Percentiles rank a stretch among this genome's conserved stretches.
Conservation (phyloP, 441 rosid species). For the Adansonia gregorii region DNA sequence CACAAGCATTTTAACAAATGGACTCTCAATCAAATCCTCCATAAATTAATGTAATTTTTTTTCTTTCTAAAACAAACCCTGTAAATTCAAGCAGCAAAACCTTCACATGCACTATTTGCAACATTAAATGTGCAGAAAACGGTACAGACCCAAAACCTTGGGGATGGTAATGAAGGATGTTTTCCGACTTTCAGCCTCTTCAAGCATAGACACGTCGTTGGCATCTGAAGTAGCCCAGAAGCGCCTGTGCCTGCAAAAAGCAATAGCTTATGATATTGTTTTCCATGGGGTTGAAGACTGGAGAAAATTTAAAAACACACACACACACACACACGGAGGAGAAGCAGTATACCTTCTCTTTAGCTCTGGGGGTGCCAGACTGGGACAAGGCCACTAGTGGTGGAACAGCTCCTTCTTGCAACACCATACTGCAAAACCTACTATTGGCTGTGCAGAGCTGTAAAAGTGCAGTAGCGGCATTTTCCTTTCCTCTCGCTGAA, state of each 20-base stretch:
- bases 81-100: constrained; percentile 32
- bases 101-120: constrained; percentile 44
- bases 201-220: constrained; percentile 68
- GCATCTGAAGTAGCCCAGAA: constrained; percentile 73
- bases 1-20: constrained; percentile 22
- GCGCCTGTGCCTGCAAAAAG: constrained; percentile 73
- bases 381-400: constrained; percentile 82
- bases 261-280: constrained; percentile 11
- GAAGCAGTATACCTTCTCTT: constrained; percentile 63
- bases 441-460: constrained; percentile 65
- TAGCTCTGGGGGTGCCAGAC: constrained; percentile 83
- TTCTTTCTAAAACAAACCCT: constrained; percentile 34
- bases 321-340: too few species aligned
- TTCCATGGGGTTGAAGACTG: neutral
- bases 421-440: constrained; percentile 61
- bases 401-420: constrained; percentile 92
- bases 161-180: constrained; percentile 27
- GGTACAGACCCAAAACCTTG: constrained; percentile 38
- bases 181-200: constrained; percentile 53
- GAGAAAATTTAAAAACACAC: neutral
- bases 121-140: constrained; percentile 46
- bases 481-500: constrained; percentile 87
- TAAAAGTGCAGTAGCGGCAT: constrained; percentile 89
- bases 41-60: constrained; percentile 19
- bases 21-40: constrained; percentile 32